Base-by-base conservation (phyloP, 75 land plant genomes). In the Ceratopteris richardii region DNA sequence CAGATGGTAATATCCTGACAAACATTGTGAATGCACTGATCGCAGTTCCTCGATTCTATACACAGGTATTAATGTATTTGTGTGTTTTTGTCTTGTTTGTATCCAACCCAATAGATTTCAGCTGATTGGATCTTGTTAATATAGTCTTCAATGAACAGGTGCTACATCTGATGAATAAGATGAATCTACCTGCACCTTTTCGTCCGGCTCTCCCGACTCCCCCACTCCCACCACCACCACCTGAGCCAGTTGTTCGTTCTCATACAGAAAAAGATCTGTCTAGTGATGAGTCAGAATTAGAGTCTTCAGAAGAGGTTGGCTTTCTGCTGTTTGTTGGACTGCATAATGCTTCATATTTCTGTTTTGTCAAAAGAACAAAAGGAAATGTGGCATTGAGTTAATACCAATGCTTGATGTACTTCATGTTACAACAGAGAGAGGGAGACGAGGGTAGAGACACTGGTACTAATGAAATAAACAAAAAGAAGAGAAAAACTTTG, bases 171-270 rank as follows among this genome's bases (percentile, higher is more conserved):
- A 94, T 94, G 98, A 94, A 94, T 66, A 94, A 94, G 59, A 94
- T 94, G 98, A 94, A 94, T 54, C 66, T 94, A 60, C 98, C 98
- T 48, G 96, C 98, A 58, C 98, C 98, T 59, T 94, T 94, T 58
- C 85, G 85, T 59, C 77, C 84, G 60, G 91, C 96, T 20, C 64
- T 89, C 31, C 96, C 98, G 20, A 89, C 90, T 28, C 98, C 91
- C 40, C 98, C 98, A 31, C 74, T 93, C 16, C 94, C 90, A 47
- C 74, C 87, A 44, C 72, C 76, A 1, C 78, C 83, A n/a, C 63
- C 80, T 44, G 37, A 69, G 51, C 82, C 83, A 47, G 51, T 42
- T 22, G 23, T 65, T 51, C 59, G 59, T 40, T 58, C 66, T 28
- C 64, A 60, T 39, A 61, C 54, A 31, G 24, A 48, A 25, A 57